These are phyloP conservation scores for Colletotrichum eremochloae DNA, from an alignment of 2,329 filamentous ascomycete species.

Conservation along the genomic window DNA sequence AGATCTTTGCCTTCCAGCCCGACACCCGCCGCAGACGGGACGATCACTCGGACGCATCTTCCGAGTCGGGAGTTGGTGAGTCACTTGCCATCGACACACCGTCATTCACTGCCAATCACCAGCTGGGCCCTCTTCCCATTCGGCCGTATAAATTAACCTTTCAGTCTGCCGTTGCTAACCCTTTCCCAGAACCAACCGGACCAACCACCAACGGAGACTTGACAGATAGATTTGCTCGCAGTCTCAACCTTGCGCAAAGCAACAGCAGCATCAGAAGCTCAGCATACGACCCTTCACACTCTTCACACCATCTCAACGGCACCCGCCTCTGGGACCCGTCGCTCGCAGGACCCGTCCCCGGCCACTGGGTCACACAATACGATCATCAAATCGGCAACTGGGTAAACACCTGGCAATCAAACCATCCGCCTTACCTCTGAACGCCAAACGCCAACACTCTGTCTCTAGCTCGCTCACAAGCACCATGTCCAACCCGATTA, in stretches of 20 bases:
- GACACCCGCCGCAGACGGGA: constrained; percentile 7
- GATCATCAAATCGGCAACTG: constrained; percentile 34
- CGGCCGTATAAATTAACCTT: not conserved
- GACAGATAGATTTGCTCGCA: constrained; percentile 3
- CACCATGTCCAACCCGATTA: constrained; percentile 52
- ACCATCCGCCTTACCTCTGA: not conserved
- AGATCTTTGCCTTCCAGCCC: constrained; percentile 52
- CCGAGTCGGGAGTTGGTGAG: constrained; percentile 27
- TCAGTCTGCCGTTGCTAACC: not conserved
- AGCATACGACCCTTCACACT: not conserved
- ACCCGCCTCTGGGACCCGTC: constrained; percentile 46
- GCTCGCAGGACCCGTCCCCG: constrained; percentile 49
- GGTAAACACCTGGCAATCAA: constrained; percentile 54
- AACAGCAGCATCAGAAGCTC: not conserved
- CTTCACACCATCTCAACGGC: not conserved
- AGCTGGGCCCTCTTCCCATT: rapidly evolving
- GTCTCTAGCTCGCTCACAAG: not conserved
- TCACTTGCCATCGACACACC: constrained; percentile 2
- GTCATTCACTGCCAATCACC: constrained; percentile 21
- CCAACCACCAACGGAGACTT: constrained; percentile 1
- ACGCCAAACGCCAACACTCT: not conserved
- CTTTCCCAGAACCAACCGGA: not conserved
- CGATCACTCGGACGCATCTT: not conserved
- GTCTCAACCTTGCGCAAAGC: constrained; percentile 3
- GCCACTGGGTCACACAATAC: constrained; percentile 49